Evolutionary conservation across 768 basidiomycete genomes (phyloP).

Genomic region (Russula olivacea): DNA sequence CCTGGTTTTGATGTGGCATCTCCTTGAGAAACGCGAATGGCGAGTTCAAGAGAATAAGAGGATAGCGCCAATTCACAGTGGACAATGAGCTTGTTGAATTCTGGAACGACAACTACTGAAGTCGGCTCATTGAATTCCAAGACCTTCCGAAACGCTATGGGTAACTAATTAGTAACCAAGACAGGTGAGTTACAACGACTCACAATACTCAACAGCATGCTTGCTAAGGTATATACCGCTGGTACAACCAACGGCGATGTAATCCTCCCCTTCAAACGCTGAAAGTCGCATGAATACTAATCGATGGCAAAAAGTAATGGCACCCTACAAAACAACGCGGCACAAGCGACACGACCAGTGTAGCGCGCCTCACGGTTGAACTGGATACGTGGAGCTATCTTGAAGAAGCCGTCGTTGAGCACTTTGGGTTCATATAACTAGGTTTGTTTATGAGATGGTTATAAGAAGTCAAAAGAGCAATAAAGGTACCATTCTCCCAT

Average conservation of each 20-base stretch:
- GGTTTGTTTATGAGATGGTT: background rate
- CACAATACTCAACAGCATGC: background rate
- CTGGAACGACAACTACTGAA: background rate
- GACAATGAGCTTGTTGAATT: background rate
- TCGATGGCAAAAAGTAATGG: background rate
- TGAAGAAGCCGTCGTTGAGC: background rate
- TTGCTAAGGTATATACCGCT: background rate
- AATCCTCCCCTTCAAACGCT: background rate
- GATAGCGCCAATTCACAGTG: background rate
- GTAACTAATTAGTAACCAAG: background rate
- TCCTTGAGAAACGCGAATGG: background rate
- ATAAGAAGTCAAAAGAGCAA: background rate
- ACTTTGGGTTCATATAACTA: background rate
- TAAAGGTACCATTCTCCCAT: conserved; percentile 38
- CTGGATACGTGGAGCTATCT: background rate
- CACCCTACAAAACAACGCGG: background rate
- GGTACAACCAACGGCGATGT: conserved; percentile 1
- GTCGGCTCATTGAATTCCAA: background rate
- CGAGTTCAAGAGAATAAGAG: background rate
- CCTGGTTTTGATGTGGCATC: background rate
- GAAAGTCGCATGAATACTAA: background rate
- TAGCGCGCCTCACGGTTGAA: background rate
- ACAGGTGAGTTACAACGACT: background rate
- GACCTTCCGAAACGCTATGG: background rate
- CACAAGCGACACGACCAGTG: background rate